Evolutionary conservation across 2,329 filamentous ascomycete species (phyloP).

Genomic region (Trichoderma endophyticum): DNA sequence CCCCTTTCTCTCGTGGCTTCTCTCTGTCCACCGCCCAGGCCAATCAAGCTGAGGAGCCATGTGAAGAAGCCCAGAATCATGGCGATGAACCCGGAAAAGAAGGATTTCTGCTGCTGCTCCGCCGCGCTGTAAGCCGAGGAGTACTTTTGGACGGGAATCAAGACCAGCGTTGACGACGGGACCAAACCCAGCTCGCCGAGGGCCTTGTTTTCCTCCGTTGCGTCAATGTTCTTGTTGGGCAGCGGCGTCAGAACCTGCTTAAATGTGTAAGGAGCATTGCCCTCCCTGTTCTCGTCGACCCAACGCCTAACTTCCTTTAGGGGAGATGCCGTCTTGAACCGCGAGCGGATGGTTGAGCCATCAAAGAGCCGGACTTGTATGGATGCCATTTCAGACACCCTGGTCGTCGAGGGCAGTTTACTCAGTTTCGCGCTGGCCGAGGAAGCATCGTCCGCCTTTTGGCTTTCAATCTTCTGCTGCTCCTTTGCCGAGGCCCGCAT

Average conservation of each 20-base stretch:
- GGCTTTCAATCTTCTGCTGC: constrained; percentile 35
- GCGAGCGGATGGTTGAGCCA: constrained; percentile 71
- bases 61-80: constrained; percentile 34
- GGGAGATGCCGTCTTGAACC: constrained; percentile 63
- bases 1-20: not conserved
- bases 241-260: constrained; percentile 77
- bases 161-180: constrained; percentile 78
- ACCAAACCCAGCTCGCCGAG: constrained; percentile 69
- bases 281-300: constrained; percentile 65
- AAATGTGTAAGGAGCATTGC: constrained; percentile 70
- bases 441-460: constrained; percentile 31
- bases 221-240: constrained; percentile 71
- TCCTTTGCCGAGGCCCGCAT: constrained; percentile 52
- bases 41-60: constrained; percentile 36
- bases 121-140: constrained; percentile 40
- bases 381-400: constrained; percentile 39
- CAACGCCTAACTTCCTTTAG: constrained; percentile 71
- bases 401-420: constrained; percentile 30
- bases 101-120: constrained; percentile 22
- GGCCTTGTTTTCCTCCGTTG: constrained; percentile 67
- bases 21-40: constrained; percentile 22
- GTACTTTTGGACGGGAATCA: constrained; percentile 63
- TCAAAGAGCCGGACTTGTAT: constrained; percentile 82
- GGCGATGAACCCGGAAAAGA: constrained; percentile 31
- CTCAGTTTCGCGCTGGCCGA: constrained; percentile 33